These are phyloP conservation scores for Aspergillus diversus DNA, from an alignment of 495 filamentous ascomycete genomes.

Conservation along the genomic window DNA sequence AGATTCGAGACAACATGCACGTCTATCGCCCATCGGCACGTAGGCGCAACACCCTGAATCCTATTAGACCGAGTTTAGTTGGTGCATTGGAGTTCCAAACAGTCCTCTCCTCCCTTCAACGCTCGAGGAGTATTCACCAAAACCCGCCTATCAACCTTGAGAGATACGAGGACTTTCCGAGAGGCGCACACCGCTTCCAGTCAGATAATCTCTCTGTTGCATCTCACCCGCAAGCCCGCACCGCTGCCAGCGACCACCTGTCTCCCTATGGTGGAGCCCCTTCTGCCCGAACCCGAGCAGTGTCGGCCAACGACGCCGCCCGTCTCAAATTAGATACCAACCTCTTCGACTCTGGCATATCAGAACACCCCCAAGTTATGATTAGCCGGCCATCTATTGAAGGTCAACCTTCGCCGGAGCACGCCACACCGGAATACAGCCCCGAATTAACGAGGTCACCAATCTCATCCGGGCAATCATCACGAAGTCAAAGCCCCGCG, in stretches of 20 bases:
- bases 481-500: constrained; percentile 29
- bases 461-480: constrained; percentile 36
- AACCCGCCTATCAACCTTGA: constrained; percentile 68
- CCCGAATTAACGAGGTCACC: constrained; percentile 39
- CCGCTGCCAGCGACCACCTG: constrained; percentile 31
- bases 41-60: constrained; percentile 74
- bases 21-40: constrained; percentile 68
- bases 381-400: constrained; percentile 42
- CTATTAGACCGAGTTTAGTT: constrained; percentile 90
- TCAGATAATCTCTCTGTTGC: constrained; percentile 51
- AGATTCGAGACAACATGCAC: constrained; percentile 92
- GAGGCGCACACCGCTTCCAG: constrained; percentile 40
- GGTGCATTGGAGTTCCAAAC: constrained; percentile 94
- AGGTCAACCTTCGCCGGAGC: constrained; percentile 12
- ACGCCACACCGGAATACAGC: constrained; percentile 21
- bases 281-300: constrained; percentile 56
- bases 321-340: constrained; percentile 47
- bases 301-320: constrained; percentile 67
- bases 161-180: constrained; percentile 71
- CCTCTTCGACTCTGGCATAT: constrained; percentile 20
- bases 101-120: constrained; percentile 80
- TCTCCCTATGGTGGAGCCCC: constrained; percentile 37
- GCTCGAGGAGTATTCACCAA: constrained; percentile 68
- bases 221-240: constrained; percentile 48
- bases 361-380: constrained; percentile 33